Conservation (phyloP, 2,329 filamentous ascomycete genomes). For the Phaeosphaeria sp. region DNA sequence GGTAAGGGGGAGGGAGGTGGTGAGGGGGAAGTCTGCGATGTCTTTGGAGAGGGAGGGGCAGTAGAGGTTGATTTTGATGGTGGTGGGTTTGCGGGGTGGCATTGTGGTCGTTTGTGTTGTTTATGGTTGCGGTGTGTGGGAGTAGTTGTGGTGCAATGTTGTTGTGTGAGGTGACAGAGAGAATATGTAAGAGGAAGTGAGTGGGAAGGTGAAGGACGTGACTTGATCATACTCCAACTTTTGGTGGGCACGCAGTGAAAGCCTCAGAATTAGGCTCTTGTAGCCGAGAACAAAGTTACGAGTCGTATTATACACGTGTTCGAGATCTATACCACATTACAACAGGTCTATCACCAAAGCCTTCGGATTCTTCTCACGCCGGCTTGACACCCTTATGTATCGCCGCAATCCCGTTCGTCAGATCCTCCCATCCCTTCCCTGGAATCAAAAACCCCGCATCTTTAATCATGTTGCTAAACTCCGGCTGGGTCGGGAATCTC, state of each 20-base stretch:
- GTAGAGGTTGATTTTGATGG: background rate
- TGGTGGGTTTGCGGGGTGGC: background rate
- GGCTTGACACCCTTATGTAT: slow-evolving; percentile 98
- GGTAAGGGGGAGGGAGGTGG: background rate
- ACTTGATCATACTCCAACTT: too few species aligned
- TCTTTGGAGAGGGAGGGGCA: background rate
- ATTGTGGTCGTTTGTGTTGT: background rate
- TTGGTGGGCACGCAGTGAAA: too few species aligned
- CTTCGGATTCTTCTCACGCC: slow-evolving; percentile 5
- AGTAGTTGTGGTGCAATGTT: too few species aligned
- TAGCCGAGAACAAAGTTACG: background rate
- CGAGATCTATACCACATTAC: background rate
- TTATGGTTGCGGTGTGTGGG: too few species aligned
- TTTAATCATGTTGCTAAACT: slow-evolving; percentile 83
- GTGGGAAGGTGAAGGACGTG: too few species aligned
- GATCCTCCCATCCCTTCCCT: slow-evolving; percentile 76
- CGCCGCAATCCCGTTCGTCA: slow-evolving; percentile 90
- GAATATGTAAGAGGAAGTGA: too few species aligned
- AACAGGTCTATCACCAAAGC: too few species aligned
- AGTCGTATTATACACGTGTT: background rate
- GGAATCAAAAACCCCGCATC: slow-evolving; percentile 86
- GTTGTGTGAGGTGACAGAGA: too few species aligned
- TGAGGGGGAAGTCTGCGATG: background rate
- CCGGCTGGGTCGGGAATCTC: slow-evolving; percentile 82
- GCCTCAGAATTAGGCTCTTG: too few species aligned